A percentile compares a stretch with the other conserved stretches of the same genome.
Evolutionary conservation across 331 rosid genomes (phyloP).

Genomic region (Rhamnella rubrinervis): DNA sequence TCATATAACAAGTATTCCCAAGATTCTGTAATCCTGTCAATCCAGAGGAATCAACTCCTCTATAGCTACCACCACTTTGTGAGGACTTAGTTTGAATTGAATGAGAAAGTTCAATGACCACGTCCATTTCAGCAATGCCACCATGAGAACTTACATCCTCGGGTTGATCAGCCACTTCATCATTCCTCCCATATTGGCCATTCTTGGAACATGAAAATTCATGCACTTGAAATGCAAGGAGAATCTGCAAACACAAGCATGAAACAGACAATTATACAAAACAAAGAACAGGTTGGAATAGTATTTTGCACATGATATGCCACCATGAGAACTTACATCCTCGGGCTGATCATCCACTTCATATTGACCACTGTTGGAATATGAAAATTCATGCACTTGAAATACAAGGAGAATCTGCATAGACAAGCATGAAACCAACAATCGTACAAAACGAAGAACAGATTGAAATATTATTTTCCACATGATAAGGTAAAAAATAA

Average conservation of each 20-base stretch:
- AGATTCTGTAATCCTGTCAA: constrained; percentile 86
- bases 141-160: constrained; percentile 38
- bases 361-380: constrained; percentile 34
- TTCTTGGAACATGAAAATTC: constrained; percentile 47
- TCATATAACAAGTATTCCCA: constrained; percentile 96
- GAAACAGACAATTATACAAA: constrained; percentile 18
- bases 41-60: constrained; percentile 54
- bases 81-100: constrained; percentile 29
- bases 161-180: constrained; percentile 42
- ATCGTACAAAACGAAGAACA: constrained; percentile 15
- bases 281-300: background rate
- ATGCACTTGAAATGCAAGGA: constrained; percentile 68
- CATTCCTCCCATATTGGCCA: constrained; percentile 32
- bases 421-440: constrained; percentile 17
- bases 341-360: constrained; percentile 41
- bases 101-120: constrained; percentile 39
- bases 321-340: constrained; percentile 38
- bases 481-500: constrained; percentile 8
- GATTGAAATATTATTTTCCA: background rate
- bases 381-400: constrained; percentile 67
- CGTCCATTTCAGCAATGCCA: constrained; percentile 44
- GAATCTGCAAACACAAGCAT: constrained; percentile 51
- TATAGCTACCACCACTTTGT: constrained; percentile 38
- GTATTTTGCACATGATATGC: constrained; percentile 1
- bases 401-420: constrained; percentile 72